phyloP scores from a whole-genome alignment of 2,329 filamentous ascomycete species.

The Colletotrichum costaricense region DNA sequence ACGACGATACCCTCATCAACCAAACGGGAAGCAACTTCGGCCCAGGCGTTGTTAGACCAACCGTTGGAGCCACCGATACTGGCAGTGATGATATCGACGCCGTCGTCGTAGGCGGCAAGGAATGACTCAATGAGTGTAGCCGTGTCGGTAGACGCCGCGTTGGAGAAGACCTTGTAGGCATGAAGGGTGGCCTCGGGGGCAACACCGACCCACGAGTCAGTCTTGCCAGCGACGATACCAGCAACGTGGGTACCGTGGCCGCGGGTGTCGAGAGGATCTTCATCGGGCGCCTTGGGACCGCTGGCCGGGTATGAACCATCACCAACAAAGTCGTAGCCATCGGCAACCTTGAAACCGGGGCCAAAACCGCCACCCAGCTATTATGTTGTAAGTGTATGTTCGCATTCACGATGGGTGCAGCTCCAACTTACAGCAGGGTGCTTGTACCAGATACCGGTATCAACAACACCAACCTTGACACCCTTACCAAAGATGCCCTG shows the following conservation, averaged over 20 bases:
- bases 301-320: slow-evolving; percentile 32
- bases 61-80: slow-evolving; percentile 47
- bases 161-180: slow-evolving; percentile 44
- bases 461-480: slow-evolving; percentile 52
- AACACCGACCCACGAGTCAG: slow-evolving; percentile 40
- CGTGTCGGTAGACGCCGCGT: slow-evolving; percentile 42
- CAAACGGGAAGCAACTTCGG: slow-evolving; percentile 53
- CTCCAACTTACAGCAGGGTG: slow-evolving; percentile 46
- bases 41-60: slow-evolving; percentile 43
- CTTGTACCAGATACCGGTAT: slow-evolving; percentile 54
- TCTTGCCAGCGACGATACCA: slow-evolving; percentile 45
- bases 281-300: slow-evolving; percentile 45
- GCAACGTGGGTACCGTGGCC: slow-evolving; percentile 46
- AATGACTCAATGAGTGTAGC: slow-evolving; percentile 54
- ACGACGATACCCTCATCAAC: slow-evolving; percentile 60
- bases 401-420: neutral
- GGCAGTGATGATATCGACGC: slow-evolving; percentile 49
- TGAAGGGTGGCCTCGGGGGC: slow-evolving; percentile 44
- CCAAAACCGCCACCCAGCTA: slow-evolving; percentile 34
- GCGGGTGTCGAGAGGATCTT: slow-evolving; percentile 41
- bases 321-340: slow-evolving; percentile 42
- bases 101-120: slow-evolving; percentile 47
- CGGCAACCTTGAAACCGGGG: slow-evolving; percentile 37
- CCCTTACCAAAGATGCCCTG: slow-evolving; percentile 51
- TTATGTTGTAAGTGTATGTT: neutral